Evolutionary conservation across 495 filamentous ascomycete species (phyloP).

Genomic region (Talaromyces adpressus): DNA sequence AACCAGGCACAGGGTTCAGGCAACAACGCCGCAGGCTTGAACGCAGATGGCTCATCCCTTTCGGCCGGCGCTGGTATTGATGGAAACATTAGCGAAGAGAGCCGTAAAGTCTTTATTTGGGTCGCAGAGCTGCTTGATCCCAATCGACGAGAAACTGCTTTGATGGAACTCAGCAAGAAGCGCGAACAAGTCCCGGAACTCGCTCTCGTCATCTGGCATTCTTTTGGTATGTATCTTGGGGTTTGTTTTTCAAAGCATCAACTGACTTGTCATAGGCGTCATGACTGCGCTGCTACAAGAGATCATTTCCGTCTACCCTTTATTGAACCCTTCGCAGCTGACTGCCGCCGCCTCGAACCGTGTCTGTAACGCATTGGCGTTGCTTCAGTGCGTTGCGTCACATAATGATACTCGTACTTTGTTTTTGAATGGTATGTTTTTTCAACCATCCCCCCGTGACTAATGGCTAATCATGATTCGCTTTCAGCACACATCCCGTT

Average conservation of each 20-base stretch:
- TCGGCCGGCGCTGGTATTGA: conserved; percentile 43
- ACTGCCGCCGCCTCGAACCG: conserved; percentile 95
- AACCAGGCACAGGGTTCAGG: conserved; percentile 30
- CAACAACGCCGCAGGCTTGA: conserved; percentile 31
- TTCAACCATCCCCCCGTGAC: background rate
- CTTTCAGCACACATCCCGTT: conserved; percentile 88
- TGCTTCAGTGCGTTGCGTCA: conserved; percentile 95
- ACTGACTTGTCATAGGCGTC: conserved; percentile 56
- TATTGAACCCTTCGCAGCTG: conserved; percentile 92
- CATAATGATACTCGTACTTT: conserved; percentile 92
- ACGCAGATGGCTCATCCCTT: conserved; percentile 46
- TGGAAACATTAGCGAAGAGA: conserved; percentile 74
- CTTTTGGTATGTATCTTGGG: conserved; percentile 64
- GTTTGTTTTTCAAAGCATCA: background rate
- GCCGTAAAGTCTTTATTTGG: conserved; percentile 83
- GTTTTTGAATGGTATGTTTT: conserved; percentile 72
- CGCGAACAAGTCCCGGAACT: conserved; percentile 95
- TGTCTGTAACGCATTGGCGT: conserved; percentile 94
- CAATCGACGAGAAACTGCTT: conserved; percentile 76
- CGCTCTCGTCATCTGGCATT: conserved; percentile 96
- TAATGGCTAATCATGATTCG: conserved; percentile 11
- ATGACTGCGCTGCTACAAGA: conserved; percentile 98
- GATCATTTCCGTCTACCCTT: conserved; percentile 96
- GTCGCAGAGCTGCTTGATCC: conserved; percentile 89
- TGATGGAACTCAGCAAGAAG: conserved; percentile 98